These are phyloP conservation scores for Chlamydomonas incerta DNA, from an alignment of 139 green algal species.

Conservation along the genomic window DNA sequence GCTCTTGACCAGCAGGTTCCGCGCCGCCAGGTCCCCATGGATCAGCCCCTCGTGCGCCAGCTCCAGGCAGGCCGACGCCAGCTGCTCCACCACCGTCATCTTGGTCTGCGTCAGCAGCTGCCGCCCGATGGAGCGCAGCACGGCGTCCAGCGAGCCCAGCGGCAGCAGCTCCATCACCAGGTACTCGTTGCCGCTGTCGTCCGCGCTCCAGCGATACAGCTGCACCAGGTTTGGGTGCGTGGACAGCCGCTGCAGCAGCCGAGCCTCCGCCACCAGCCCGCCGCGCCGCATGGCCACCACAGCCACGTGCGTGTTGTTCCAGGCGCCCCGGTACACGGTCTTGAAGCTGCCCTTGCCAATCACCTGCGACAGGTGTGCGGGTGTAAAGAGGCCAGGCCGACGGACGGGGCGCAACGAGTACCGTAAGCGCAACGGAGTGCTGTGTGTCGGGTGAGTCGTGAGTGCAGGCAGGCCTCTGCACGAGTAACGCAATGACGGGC, in stretches of 20 bases:
- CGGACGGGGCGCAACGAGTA: neutral
- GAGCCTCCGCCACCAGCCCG: constrained; percentile 62
- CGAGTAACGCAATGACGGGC: no score
- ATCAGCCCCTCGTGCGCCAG: constrained; percentile 55
- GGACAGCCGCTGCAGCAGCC: constrained; percentile 63
- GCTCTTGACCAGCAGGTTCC: constrained; percentile 68
- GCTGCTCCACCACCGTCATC: constrained; percentile 56
- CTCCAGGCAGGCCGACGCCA: constrained; percentile 32
- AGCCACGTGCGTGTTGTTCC: constrained; percentile 60
- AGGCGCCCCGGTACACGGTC: constrained; percentile 61
- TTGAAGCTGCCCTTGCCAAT: constrained; percentile 66
- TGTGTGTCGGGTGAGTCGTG: no score
- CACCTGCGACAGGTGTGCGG: neutral
- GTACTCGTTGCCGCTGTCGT: neutral
- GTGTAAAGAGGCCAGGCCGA: no score
- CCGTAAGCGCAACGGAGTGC: neutral
- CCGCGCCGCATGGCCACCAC: constrained; percentile 67
- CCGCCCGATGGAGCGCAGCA: constrained; percentile 28
- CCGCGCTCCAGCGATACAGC: constrained; percentile 15
- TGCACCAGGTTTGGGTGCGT: constrained; percentile 65
- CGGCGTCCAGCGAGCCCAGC: constrained; percentile 51
- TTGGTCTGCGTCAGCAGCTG: constrained; percentile 46
- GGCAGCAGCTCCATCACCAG: constrained; percentile 57
- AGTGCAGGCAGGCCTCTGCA: no score
- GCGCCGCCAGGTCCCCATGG: constrained; percentile 65